phyloP scores from a whole-genome alignment of 352 stramenopile genomes.

The Peronosclerospora sorghi region DNA sequence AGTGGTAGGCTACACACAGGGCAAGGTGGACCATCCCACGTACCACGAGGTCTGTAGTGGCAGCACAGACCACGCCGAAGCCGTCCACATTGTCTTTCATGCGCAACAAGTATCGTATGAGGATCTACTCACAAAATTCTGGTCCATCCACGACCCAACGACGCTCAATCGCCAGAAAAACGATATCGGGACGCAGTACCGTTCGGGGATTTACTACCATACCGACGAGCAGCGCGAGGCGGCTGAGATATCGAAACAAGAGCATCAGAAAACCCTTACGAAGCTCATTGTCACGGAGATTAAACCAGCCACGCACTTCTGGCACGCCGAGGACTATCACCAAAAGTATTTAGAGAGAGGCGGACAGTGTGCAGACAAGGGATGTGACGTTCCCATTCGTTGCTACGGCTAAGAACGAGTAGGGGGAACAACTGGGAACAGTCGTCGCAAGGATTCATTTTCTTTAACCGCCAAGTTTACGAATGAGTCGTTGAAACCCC shows the following conservation, averaged over 20 bases:
- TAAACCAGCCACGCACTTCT: slow-evolving; percentile 81
- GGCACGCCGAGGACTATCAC: slow-evolving; percentile 91
- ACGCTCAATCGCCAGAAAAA: slow-evolving; percentile 84
- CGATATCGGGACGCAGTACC: slow-evolving; percentile 91
- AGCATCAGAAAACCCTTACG: slow-evolving; percentile 55
- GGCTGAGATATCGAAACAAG: slow-evolving; percentile 50
- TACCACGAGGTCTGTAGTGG: slow-evolving; percentile 84
- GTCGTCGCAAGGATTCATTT: neutral
- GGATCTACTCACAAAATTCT: slow-evolving; percentile 68
- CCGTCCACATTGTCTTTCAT: slow-evolving; percentile 90
- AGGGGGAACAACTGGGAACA: neutral
- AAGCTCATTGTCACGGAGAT: slow-evolving; percentile 90
- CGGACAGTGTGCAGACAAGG: slow-evolving; percentile 89
- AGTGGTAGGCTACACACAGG: slow-evolving; percentile 82
- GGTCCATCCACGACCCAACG: slow-evolving; percentile 89
- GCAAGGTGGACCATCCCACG: slow-evolving; percentile 78
- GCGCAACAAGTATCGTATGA: slow-evolving; percentile 76
- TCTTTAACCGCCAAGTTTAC: slow-evolving; percentile 22
- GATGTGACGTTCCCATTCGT: slow-evolving; percentile 71
- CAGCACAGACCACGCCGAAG: slow-evolving; percentile 90
- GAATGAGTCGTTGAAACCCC: slow-evolving; percentile 32
- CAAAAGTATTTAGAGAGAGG: slow-evolving; percentile 96
- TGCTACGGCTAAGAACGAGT: slow-evolving; percentile 73
- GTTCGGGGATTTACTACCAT: slow-evolving; percentile 93
- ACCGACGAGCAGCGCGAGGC: slow-evolving; percentile 81